Evolutionary conservation across 768 basidiomycete species (phyloP), one percentile per base, ranked within the genome.

Genomic region (Suillus bovinus): DNA sequence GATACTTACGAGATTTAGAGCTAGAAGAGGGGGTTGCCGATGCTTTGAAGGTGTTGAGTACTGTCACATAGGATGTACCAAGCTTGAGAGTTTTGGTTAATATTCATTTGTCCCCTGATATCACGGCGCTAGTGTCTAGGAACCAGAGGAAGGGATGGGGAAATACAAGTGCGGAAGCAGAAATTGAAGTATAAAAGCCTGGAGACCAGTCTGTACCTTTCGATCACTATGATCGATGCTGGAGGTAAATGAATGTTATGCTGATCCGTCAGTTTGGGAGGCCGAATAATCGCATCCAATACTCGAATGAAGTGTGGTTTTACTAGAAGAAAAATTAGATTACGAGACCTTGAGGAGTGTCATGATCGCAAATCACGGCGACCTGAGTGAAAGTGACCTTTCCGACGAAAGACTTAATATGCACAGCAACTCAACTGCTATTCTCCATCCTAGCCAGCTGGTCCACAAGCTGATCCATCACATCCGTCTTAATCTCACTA

Each of bases 391-490:
- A 20, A 11, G 42, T 44, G 22, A 14, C 27, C 27, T 22, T 46
- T 46, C 22, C 22, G 13, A 46, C 4, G n/a, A 14, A 46, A 14
- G 13, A 46, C 22, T 2, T 22, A 46, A 46, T 46, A 46, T 20
- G 17, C 17, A 4, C 17, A 31, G 50, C 29, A 29, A 10, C 29
- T 16, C 29, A 49, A 27, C 47, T 50, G 27, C 2, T 0, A n/a
- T 39, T 56, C 16, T 87, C 86, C 72, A 96, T 72, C 31, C 82
- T 87, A 39, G 89, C 93, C 47, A 95, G 78, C 65, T 89, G 87
- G 67, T 91, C 85, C n/a, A 93, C 91, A 33, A 94, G 74, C 65
- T 90, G 86, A 56, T 91, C 88, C 90, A 95, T 92, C 17, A 88
- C 88, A 41, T 88, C 86, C 65, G 75, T 78, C 20, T 72, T 66